phyloP scores from a whole-genome alignment of 495 filamentous ascomycete species.

The Daldinia concentrica region DNA sequence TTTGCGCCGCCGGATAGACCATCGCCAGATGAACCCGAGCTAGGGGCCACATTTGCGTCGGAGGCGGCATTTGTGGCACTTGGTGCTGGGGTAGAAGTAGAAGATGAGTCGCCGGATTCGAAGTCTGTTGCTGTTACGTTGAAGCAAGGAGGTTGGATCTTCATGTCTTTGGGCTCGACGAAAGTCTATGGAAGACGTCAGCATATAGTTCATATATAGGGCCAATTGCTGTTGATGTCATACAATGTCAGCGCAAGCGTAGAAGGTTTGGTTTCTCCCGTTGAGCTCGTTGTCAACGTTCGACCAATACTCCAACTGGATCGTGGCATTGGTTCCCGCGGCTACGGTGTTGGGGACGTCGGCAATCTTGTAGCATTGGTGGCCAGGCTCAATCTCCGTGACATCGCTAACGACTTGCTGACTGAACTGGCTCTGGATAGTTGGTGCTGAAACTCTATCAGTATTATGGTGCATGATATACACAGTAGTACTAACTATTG shows the following conservation, averaged over 20 bases:
- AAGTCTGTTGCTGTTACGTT: constrained; percentile 57
- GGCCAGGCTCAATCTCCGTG: constrained; percentile 52
- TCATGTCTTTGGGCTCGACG: constrained; percentile 53
- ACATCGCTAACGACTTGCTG: constrained; percentile 54
- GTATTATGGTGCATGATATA: not conserved
- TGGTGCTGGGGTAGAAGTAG: constrained; percentile 19
- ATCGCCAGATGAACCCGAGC: constrained; percentile 22
- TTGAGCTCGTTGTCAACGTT: constrained; percentile 50
- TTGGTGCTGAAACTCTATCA: constrained; percentile 45
- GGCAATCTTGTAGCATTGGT: constrained; percentile 61
- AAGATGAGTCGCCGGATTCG: constrained; percentile 38
- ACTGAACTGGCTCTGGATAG: constrained; percentile 55
- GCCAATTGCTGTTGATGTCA: not conserved
- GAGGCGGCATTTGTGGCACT: constrained; percentile 19
- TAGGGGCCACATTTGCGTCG: constrained; percentile 1
- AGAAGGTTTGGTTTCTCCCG: constrained; percentile 60
- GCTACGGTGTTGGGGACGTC: constrained; percentile 48
- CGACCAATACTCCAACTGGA: constrained; percentile 61
- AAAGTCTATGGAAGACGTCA: constrained; percentile 46
- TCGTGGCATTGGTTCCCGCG: constrained; percentile 60
- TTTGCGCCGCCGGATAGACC: constrained; percentile 56
- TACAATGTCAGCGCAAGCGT: constrained; percentile 61
- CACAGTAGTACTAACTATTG: constrained; percentile 47
- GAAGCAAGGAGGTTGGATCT: constrained; percentile 57
- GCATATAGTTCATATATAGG: not conserved